A percentile compares a stretch with the other conserved stretches of the same genome.
These are phyloP conservation scores for Hemisphaericaspora nanyangensis DNA, from an alignment of 805 yeast genomes.

Conservation along the genomic window DNA sequence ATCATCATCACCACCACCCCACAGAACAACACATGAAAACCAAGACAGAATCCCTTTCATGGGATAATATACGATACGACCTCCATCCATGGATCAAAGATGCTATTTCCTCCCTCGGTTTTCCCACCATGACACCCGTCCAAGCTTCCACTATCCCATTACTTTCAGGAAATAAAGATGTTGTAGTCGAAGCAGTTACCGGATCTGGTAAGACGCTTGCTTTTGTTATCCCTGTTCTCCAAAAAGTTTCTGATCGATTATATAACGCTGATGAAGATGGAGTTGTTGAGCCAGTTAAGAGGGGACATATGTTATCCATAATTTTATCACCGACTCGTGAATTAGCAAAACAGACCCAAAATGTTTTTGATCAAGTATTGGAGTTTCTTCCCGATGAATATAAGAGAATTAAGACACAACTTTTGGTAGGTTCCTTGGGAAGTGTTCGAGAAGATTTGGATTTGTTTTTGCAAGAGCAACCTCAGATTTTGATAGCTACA, in stretches of 20 bases:
- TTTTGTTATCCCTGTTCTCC: slow-evolving; percentile 77
- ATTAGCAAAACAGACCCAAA: slow-evolving; percentile 64
- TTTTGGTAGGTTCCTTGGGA: slow-evolving; percentile 60
- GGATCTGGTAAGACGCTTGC: slow-evolving; percentile 99
- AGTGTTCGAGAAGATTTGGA: slow-evolving; percentile 71
- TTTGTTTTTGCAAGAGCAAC: slow-evolving; percentile 46
- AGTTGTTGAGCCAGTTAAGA: slow-evolving; percentile 33
- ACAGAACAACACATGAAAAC: slow-evolving; percentile 24
- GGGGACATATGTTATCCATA: slow-evolving; percentile 69
- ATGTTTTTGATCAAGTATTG: slow-evolving; percentile 60
- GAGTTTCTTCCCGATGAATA: slow-evolving; percentile 51
- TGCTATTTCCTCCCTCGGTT: slow-evolving; percentile 74
- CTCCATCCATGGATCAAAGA: slow-evolving; percentile 68
- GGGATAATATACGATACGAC: slow-evolving; percentile 53
- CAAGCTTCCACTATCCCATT: slow-evolving; percentile 94
- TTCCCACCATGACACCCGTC: slow-evolving; percentile 86
- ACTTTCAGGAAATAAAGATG: slow-evolving; percentile 81
- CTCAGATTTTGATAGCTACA: slow-evolving; percentile 83
- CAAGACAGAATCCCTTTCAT: slow-evolving; percentile 44
- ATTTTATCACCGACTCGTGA: slow-evolving; percentile 75
- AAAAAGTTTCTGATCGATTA: slow-evolving; percentile 46
- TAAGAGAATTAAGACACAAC: slow-evolving; percentile 49
- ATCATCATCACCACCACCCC: too few relatives aligned
- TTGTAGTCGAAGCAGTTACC: slow-evolving; percentile 94
- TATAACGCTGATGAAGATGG: slow-evolving; percentile 18